These are phyloP conservation scores for Ophiostoma novo-ulmi DNA, from an alignment of 2,329 filamentous ascomycete species.

Conservation along the genomic window DNA sequence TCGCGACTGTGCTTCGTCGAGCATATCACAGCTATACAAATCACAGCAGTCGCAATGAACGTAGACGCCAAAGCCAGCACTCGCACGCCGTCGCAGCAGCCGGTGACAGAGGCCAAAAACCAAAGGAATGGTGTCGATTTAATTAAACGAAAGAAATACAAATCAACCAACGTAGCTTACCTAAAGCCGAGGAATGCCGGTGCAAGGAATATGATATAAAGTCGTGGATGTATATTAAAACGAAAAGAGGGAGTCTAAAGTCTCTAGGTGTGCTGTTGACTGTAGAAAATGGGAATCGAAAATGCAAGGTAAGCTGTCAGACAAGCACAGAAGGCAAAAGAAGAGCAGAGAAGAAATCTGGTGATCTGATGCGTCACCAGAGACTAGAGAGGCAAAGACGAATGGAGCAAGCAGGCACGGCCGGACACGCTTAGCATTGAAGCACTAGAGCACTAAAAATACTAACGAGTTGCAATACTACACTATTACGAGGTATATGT, in stretches of 20 bases:
- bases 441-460: not conserved
- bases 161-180: not conserved
- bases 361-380: constrained; percentile 20
- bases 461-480: not conserved
- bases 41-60: not conserved
- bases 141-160: not conserved
- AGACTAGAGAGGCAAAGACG: constrained; percentile 17
- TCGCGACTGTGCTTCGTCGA: not conserved
- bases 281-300: not conserved
- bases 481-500: not conserved
- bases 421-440: not conserved
- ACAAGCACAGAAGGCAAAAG: not conserved
- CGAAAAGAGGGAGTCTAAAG: not conserved
- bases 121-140: not conserved
- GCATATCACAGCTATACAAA: too few relatives aligned
- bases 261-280: not conserved
- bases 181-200: not conserved
- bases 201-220: not conserved
- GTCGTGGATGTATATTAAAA: not conserved
- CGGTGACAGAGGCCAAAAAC: not conserved
- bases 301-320: not conserved
- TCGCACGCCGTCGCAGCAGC: too few relatives aligned
- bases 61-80: not conserved
- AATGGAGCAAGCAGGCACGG: not conserved
- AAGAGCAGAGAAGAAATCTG: constrained; percentile 18